These are phyloP conservation scores for Litchi chinensis DNA, from an alignment of 345 rosid species.

Conservation along the genomic window DNA sequence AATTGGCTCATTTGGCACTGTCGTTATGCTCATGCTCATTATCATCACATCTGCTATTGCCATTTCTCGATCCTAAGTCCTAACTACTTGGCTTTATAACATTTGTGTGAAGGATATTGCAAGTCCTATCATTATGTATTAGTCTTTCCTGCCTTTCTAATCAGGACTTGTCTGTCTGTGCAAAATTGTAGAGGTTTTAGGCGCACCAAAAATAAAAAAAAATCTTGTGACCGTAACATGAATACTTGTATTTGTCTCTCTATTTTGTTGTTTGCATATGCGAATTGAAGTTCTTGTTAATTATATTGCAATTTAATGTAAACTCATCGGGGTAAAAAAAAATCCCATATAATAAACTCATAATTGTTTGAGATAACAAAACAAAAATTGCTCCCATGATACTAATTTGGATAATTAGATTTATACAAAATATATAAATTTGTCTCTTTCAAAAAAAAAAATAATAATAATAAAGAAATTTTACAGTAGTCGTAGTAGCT, in stretches of 20 bases:
- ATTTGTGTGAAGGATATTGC: background rate
- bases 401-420: too few species aligned
- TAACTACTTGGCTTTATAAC: background rate
- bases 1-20: constrained; percentile 61
- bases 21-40: constrained; percentile 40
- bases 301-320: too few species aligned
- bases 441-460: too few species aligned
- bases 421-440: background rate
- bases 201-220: too few species aligned
- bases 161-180: too few species aligned
- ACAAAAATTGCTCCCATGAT: too few species aligned
- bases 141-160: background rate
- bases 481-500: background rate
- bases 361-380: too few species aligned
- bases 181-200: too few species aligned
- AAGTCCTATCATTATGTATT: background rate
- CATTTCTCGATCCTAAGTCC: constrained; percentile 35
- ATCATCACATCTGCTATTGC: constrained; percentile 51
- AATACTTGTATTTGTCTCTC: too few species aligned
- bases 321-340: too few species aligned
- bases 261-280: background rate
- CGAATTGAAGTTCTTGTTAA: background rate
- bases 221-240: too few species aligned
- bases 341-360: too few species aligned
- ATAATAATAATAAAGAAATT: background rate